Evolutionary conservation across 345 rosid genomes (phyloP).

Genomic region (Syzygium grande): DNA sequence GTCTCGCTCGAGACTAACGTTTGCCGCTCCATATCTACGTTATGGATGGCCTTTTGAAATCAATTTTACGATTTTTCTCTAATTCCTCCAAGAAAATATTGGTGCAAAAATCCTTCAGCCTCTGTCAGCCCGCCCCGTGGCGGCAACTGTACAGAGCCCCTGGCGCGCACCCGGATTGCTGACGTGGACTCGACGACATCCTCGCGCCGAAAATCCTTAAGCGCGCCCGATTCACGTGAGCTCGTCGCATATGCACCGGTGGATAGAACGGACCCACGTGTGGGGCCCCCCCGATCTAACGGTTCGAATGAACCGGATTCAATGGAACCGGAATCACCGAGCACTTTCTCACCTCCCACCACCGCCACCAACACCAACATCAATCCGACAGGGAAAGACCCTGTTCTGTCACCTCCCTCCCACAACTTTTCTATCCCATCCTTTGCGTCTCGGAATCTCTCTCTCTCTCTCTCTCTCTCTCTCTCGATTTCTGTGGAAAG

Average conservation of each 20-base stretch:
- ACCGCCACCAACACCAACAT: background rate
- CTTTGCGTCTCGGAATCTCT: background rate
- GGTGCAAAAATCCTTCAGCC: background rate
- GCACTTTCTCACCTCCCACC: background rate
- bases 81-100: background rate
- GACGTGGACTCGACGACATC: background rate
- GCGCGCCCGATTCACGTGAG: background rate
- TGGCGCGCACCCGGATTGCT: background rate
- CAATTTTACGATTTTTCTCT: background rate
- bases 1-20: too few species aligned
- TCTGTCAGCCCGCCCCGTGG: background rate
- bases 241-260: background rate
- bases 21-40: too few species aligned
- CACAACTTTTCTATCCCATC: background rate
- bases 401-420: background rate
- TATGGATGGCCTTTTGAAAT: too few species aligned
- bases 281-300: background rate
- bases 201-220: too few species aligned
- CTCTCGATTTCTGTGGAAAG: background rate
- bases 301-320: background rate
- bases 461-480: background rate
- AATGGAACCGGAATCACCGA: background rate
- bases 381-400: background rate
- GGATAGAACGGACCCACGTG: background rate
- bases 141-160: background rate